These are phyloP conservation scores for Sporothrix pseudoabietina DNA, from an alignment of 2,329 filamentous ascomycete genomes.

Conservation along the genomic window DNA sequence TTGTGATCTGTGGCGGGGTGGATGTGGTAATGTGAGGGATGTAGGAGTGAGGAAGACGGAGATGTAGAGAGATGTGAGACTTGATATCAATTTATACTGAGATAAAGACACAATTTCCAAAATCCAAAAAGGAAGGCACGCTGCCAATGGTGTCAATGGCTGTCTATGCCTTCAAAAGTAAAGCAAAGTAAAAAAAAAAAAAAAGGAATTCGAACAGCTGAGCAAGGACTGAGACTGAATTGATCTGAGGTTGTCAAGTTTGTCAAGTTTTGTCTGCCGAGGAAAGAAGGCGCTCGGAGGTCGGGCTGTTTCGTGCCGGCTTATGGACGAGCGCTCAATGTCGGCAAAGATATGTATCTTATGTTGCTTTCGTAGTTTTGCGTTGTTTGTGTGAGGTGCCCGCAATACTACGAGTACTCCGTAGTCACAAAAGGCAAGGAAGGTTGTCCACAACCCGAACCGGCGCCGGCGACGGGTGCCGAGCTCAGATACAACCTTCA, in stretches of 20 bases:
- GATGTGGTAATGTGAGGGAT: background rate
- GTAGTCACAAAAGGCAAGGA: background rate
- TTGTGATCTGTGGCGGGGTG: conserved; percentile 5
- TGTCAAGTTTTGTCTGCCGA: too few species aligned
- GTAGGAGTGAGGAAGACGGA: background rate
- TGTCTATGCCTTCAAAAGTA: background rate
- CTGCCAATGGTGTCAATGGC: background rate
- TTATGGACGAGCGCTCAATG: conserved; percentile 5
- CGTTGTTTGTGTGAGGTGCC: background rate
- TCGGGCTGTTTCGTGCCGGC: conserved; percentile 3
- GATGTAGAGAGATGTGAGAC: background rate
- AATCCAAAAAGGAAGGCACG: background rate
- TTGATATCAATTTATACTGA: background rate
- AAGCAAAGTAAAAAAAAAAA: background rate
- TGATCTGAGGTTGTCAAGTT: background rate
- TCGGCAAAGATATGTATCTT: background rate
- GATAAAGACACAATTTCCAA: background rate
- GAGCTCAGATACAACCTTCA: background rate
- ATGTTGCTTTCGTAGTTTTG: background rate
- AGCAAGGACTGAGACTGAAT: background rate
- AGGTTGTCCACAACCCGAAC: background rate
- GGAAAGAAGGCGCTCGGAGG: background rate
- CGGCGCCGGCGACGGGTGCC: conserved; percentile 16
- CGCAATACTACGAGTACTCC: background rate
- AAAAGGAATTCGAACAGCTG: background rate